A percentile compares a stretch with the other conserved stretches of the same genome.
phyloP scores from a whole-genome alignment of 768 basidiomycete species.

The Termitomyces sp. region DNA sequence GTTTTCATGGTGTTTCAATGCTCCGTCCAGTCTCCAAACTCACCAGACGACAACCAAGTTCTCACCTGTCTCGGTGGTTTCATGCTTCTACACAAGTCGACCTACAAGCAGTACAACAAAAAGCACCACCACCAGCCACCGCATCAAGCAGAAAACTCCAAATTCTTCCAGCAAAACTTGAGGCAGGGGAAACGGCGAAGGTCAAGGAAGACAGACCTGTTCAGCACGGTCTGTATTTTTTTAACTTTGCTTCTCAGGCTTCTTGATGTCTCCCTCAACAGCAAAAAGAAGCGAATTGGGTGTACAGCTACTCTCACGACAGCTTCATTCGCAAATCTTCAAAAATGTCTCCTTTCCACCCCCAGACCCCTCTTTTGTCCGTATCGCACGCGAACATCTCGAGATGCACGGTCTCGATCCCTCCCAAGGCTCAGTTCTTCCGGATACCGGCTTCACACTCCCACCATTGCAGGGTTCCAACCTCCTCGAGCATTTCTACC shows the following conservation, averaged over 20 bases:
- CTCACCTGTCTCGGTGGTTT: conserved; percentile 26
- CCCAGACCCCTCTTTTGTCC: conserved; percentile 55
- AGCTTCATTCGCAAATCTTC: conserved; percentile 83
- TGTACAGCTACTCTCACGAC: conserved; percentile 85
- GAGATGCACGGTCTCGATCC: conserved; percentile 77
- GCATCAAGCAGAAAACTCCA: conserved; percentile 1
- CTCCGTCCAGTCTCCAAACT: conserved; percentile 15
- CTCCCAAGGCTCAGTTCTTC: conserved; percentile 72
- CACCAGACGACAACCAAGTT: conserved; percentile 17
- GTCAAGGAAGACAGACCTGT: conserved; percentile 1
- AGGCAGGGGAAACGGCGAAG: conserved; percentile 1
- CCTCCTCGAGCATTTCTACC: conserved; percentile 86
- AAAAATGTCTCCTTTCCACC: conserved; percentile 56
- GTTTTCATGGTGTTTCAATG: conserved; percentile 19
- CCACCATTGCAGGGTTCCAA: conserved; percentile 78
- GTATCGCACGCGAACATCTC: conserved; percentile 79
- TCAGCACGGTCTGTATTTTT: conserved; percentile 9
- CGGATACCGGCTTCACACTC: conserved; percentile 72
- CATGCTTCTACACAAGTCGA: conserved; percentile 18
- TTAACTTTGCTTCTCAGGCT: not conserved
- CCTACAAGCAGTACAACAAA: conserved; percentile 17
- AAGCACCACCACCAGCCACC: not conserved
- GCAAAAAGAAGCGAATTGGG: conserved; percentile 82
- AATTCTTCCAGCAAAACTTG: not conserved
- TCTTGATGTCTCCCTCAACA: conserved; percentile 16